Conservation (phyloP, 805 yeast species). For the Ogataea dorogensis region DNA sequence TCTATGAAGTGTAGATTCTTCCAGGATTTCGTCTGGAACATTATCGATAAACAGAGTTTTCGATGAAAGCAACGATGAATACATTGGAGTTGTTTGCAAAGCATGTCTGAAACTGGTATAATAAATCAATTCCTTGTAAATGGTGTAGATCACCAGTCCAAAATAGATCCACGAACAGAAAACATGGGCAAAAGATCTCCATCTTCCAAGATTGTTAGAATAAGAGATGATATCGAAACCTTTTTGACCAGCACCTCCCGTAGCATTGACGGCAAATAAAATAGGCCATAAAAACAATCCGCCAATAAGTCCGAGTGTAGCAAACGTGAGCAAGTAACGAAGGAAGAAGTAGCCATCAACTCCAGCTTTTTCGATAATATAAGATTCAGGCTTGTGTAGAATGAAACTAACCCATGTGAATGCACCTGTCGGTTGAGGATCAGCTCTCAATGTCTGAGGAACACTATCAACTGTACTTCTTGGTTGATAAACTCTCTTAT, state of each 20-base stretch:
- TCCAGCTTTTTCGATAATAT: conserved; percentile 66
- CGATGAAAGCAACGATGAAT: conserved; percentile 66
- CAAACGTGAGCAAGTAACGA: conserved; percentile 59
- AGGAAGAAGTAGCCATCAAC: conserved; percentile 76
- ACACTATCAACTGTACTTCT: conserved; percentile 45
- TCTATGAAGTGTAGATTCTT: conserved; percentile 50
- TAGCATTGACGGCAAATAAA: conserved; percentile 70
- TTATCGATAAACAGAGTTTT: conserved; percentile 74
- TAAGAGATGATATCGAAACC: conserved; percentile 69
- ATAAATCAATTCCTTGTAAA: conserved; percentile 72
- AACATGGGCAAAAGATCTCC: conserved; percentile 70
- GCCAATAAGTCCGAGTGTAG: conserved; percentile 49
- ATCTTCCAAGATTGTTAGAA: conserved; percentile 59
- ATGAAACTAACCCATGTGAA: conserved; percentile 56
- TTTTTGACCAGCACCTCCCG: conserved; percentile 51
- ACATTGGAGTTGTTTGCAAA: conserved; percentile 67
- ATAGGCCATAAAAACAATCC: conserved; percentile 63
- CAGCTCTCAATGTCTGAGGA: conserved; percentile 44
- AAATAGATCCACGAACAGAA: conserved; percentile 74
- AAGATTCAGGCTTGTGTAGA: conserved; percentile 55
- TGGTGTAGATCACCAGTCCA: conserved; percentile 60
- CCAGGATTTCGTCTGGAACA: conserved; percentile 46
- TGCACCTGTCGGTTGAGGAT: conserved; percentile 43
- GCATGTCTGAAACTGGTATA: conserved; percentile 73
- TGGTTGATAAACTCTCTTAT: conserved; percentile 52